Conservation (phyloP, 106 monocot genomes). For the Allium fistulosum region DNA sequence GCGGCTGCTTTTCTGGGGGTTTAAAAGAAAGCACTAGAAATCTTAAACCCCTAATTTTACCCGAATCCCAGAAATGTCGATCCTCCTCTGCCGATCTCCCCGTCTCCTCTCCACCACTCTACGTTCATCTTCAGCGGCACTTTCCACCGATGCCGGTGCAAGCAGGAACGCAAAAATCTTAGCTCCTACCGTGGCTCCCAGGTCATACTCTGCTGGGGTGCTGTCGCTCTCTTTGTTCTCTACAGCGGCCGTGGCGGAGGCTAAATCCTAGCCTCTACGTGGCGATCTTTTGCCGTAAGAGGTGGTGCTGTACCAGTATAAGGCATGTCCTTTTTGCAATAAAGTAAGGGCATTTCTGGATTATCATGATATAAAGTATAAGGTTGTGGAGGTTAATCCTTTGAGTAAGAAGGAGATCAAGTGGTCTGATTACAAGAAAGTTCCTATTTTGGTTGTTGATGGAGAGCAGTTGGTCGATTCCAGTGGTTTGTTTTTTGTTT, state of each 20-base stretch:
- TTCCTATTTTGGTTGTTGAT: slow-evolving; percentile 86
- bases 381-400: slow-evolving; percentile 92
- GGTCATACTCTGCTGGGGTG: slow-evolving; percentile 37
- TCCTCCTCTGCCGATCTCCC: neutral
- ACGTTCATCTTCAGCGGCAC: neutral
- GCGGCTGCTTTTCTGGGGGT: too few relatives aligned
- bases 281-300: slow-evolving; percentile 47
- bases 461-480: slow-evolving; percentile 77
- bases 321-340: slow-evolving; percentile 98
- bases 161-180: neutral
- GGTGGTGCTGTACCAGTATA: slow-evolving; percentile 90
- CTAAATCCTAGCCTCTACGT: slow-evolving; percentile 51
- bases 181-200: slow-evolving; percentile 3
- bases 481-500: slow-evolving; percentile 43
- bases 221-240: slow-evolving; percentile 70
- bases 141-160: neutral
- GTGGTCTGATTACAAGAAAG: slow-evolving; percentile 97
- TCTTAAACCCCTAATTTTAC: too few relatives aligned
- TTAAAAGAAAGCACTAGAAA: too few relatives aligned
- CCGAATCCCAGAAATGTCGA: neutral
- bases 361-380: slow-evolving; percentile 90
- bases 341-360: slow-evolving; percentile 96
- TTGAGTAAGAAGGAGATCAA: slow-evolving; percentile 94
- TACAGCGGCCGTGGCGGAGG: slow-evolving; percentile 30
- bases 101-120: slow-evolving; percentile 1